These are phyloP conservation scores for Penicillium simplicissimum DNA, from an alignment of 495 filamentous ascomycete genomes.

Conservation along the genomic window DNA sequence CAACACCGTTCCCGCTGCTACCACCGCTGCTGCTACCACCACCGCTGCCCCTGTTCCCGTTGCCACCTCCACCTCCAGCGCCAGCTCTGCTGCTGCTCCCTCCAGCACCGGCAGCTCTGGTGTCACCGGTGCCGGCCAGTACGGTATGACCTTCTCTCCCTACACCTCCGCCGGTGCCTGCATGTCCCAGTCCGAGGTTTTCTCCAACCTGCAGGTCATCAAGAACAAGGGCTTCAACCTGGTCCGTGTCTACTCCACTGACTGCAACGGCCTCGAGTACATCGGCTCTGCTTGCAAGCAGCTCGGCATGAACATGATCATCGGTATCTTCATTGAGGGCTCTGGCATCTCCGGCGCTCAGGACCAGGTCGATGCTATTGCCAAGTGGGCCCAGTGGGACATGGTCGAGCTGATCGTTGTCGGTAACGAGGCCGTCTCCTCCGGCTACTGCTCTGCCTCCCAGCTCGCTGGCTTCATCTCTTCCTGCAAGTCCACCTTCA, in stretches of 20 bases:
- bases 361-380: conserved; percentile 71
- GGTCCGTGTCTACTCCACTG: conserved; percentile 88
- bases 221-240: conserved; percentile 71
- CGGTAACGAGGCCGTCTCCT: conserved; percentile 87
- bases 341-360: conserved; percentile 59
- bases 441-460: conserved; percentile 58
- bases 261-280: conserved; percentile 77
- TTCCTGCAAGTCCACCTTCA: conserved; percentile 48
- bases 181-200: conserved; percentile 64
- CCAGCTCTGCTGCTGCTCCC: conserved; percentile 18
- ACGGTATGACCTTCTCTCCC: conserved; percentile 92
- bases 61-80: conserved; percentile 17
- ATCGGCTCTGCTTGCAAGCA: conserved; percentile 64
- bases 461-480: conserved; percentile 70
- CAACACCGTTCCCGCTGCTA: conserved; percentile 24
- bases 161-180: conserved; percentile 65
- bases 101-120: conserved; percentile 19
- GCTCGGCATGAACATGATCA: conserved; percentile 72
- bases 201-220: conserved; percentile 67
- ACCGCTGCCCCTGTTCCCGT: conserved; percentile 14
- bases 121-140: conserved; percentile 55
- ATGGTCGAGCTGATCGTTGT: conserved; percentile 77
- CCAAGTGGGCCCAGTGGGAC: conserved; percentile 71
- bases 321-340: conserved; percentile 79
- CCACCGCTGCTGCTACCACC: conserved; percentile 22